These are phyloP conservation scores for Lolium multiflorum DNA, from an alignment of 176 grass and related monocot species.

Conservation along the genomic window DNA sequence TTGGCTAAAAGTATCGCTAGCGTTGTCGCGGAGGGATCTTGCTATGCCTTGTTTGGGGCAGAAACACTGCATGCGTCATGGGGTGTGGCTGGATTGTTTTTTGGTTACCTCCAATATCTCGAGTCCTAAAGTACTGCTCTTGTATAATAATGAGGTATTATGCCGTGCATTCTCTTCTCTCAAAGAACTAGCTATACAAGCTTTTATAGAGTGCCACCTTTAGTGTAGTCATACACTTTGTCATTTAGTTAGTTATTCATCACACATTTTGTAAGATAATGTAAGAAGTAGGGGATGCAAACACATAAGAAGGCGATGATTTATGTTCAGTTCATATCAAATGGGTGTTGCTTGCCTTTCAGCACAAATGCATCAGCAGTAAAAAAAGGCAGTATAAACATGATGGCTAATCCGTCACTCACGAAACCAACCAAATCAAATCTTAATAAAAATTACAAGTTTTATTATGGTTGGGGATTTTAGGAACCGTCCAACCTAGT, in stretches of 20 bases:
- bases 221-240: background rate
- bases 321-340: background rate
- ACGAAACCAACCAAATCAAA: no score
- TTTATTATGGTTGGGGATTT: no score
- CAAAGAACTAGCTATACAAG: background rate
- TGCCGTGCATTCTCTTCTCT: background rate
- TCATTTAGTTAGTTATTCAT: background rate
- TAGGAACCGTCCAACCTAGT: no score
- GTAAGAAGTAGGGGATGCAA: background rate
- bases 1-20: no score
- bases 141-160: background rate
- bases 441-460: no score
- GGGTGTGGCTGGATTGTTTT: background rate
- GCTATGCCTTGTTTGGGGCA: no score
- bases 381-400: no score
- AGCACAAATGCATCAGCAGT: no score
- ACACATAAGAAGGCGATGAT: background rate
- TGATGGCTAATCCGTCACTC: no score
- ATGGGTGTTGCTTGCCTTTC: no score
- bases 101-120: background rate
- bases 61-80: no score
- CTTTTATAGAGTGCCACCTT: background rate
- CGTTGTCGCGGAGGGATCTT: no score
- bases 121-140: background rate
- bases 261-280: background rate